Conservation (phyloP, 176 grass and related monocot genomes). For the Echinochloa phyllopogon region DNA sequence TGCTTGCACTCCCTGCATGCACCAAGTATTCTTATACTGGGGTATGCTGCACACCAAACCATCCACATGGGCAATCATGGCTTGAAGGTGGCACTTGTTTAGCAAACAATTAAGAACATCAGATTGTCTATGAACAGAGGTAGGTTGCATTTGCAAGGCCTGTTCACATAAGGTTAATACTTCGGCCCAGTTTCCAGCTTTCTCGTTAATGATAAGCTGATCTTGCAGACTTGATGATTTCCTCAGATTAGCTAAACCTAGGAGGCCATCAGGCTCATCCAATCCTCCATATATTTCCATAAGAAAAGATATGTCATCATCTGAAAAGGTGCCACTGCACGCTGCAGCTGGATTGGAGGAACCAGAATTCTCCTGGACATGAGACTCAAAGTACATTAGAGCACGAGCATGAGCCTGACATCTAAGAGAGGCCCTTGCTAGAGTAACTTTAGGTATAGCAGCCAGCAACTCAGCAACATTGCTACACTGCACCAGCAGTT, state of each 20-base stretch:
- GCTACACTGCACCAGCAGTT: conserved; percentile 77
- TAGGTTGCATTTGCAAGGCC: conserved; percentile 88
- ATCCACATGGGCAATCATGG: conserved; percentile 96
- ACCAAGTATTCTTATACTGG: conserved; percentile 87
- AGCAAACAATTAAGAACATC: conserved; percentile 96
- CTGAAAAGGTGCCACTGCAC: conserved; percentile 77
- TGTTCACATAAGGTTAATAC: conserved; percentile 94
- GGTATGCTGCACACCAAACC: conserved; percentile 81
- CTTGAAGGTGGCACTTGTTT: conserved; percentile 97
- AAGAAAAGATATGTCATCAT: conserved; percentile 94
- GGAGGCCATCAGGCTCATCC: conserved; percentile 92
- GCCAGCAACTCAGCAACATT: conserved; percentile 83
- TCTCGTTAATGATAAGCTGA: conserved; percentile 96
- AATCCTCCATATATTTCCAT: conserved; percentile 98
- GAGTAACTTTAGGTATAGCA: conserved; percentile 92
- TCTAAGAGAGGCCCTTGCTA: conserved; percentile 87
- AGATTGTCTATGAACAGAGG: conserved; percentile 93
- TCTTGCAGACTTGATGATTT: conserved; percentile 93
- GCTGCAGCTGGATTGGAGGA: conserved; percentile 95
- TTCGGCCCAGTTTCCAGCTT: conserved; percentile 96
- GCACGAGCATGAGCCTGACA: conserved; percentile 96
- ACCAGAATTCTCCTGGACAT: conserved; percentile 81
- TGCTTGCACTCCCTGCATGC: conserved; percentile 95
- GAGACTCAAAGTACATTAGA: conserved; percentile 90
- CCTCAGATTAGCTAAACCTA: conserved; percentile 83